These are phyloP conservation scores for Bruguiera gymnorhiza DNA, from an alignment of 345 rosid species.

Conservation along the genomic window DNA sequence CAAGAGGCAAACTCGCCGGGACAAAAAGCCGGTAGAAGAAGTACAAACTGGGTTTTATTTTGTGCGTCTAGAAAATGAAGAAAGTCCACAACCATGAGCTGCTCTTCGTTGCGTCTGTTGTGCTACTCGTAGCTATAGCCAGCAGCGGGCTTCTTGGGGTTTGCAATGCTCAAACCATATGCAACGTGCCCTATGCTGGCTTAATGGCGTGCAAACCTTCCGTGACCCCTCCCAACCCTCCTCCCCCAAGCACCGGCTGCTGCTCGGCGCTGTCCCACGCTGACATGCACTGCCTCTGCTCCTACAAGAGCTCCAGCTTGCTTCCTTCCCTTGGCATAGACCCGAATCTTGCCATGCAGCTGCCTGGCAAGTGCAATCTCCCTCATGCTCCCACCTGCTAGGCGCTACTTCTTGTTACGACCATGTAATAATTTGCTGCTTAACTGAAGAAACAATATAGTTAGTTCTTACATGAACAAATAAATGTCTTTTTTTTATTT, in stretches of 20 bases:
- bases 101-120: not conserved
- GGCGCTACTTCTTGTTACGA: not conserved
- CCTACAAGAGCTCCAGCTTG: constrained; percentile 42
- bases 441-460: too few relatives aligned
- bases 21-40: not conserved
- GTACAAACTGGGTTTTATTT: not conserved
- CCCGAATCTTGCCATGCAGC: constrained; percentile 56
- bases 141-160: not conserved
- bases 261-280: constrained; percentile 47
- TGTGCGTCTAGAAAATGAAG: constrained; percentile 12
- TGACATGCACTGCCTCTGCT: constrained; percentile 47
- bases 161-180: constrained; percentile 36
- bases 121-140: constrained; percentile 17
- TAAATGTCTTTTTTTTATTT: too few relatives aligned
- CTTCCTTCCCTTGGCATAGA: constrained; percentile 54
- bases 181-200: constrained; percentile 34
- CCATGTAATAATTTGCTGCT: too few relatives aligned
- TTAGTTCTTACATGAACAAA: too few relatives aligned
- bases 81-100: constrained; percentile 2
- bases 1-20: not conserved
- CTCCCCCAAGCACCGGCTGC: constrained; percentile 36
- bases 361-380: constrained; percentile 48
- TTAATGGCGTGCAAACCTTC: constrained; percentile 46
- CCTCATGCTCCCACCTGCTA: constrained; percentile 41
- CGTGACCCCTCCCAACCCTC: constrained; percentile 44